These are phyloP conservation scores for Cercis canadensis DNA, from an alignment of 306 rosid genomes.

Conservation along the genomic window DNA sequence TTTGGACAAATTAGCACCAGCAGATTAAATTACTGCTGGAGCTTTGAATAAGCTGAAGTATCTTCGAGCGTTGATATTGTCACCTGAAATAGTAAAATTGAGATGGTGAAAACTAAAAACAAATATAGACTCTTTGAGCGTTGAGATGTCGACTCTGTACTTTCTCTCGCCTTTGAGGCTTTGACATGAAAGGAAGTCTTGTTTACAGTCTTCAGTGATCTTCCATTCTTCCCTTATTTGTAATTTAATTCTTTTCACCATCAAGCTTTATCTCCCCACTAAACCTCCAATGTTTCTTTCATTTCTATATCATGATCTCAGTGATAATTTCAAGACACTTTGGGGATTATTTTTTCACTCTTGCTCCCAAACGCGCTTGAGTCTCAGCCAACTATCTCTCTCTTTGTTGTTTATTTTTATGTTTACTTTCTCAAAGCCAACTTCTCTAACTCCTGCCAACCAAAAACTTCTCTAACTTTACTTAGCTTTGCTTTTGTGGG, in stretches of 20 bases:
- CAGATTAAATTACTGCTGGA: slow-evolving; percentile 7
- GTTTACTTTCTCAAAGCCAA: background rate
- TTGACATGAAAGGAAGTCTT: background rate
- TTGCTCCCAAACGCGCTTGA: no score
- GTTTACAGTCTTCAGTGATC: background rate
- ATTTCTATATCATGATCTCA: slow-evolving; percentile 15
- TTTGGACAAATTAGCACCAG: background rate
- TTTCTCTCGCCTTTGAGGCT: no score
- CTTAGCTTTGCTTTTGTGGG: no score
- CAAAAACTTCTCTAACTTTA: no score
- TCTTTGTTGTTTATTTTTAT: no score
- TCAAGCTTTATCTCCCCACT: background rate
- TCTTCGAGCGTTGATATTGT: background rate
- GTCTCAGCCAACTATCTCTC: no score
- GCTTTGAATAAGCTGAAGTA: slow-evolving; percentile 6
- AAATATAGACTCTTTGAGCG: no score
- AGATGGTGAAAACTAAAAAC: no score
- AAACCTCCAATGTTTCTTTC: slow-evolving; percentile 5
- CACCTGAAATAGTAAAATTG: slow-evolving; percentile 21
- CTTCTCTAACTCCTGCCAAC: background rate
- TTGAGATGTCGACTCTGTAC: no score
- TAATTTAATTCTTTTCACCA: background rate
- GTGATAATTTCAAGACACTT: background rate
- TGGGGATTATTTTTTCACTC: no score
- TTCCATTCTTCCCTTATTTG: slow-evolving; percentile 5